phyloP scores from a whole-genome alignment of 805 yeast genomes.

The Schwanniomyces yamadae region DNA sequence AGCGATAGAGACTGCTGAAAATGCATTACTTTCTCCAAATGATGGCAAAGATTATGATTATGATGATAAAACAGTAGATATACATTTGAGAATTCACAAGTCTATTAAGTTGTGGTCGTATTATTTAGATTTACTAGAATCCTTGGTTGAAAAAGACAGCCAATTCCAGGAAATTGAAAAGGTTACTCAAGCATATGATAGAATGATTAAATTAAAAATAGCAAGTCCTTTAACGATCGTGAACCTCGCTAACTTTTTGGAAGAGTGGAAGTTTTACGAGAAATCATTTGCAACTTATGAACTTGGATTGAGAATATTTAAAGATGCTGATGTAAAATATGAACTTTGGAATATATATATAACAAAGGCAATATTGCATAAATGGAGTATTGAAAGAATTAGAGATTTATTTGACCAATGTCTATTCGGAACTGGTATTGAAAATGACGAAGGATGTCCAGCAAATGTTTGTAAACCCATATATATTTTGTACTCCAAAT shows the following conservation, averaged over 20 bases:
- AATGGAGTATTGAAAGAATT: constrained; percentile 29
- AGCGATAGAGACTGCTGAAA: constrained; percentile 34
- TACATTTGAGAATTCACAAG: constrained; percentile 60
- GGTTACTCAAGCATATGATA: constrained; percentile 25
- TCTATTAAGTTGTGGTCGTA: constrained; percentile 69
- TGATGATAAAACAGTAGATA: constrained; percentile 44
- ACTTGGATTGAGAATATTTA: constrained; percentile 60
- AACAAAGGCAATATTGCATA: constrained; percentile 40
- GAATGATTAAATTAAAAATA: constrained; percentile 47
- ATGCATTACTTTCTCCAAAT: constrained; percentile 22
- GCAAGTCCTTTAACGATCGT: constrained; percentile 68
- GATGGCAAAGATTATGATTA: constrained; percentile 16
- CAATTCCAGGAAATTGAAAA: constrained; percentile 20
- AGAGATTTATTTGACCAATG: constrained; percentile 77
- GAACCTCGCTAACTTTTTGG: constrained; percentile 63
- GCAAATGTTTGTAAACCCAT: constrained; percentile 46
- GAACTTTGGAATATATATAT: constrained; percentile 76
- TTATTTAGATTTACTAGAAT: constrained; percentile 69
- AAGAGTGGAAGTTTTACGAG: constrained; percentile 45
- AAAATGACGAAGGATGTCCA: constrained; percentile 29
- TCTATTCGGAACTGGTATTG: constrained; percentile 28
- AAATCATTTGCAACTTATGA: constrained; percentile 64
- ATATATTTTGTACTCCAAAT: constrained; percentile 54
- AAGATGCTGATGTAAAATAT: constrained; percentile 51
- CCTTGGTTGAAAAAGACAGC: constrained; percentile 43